Evolutionary conservation across 306 rosid species (phyloP).

Genomic region (Fragaria nilgerrensis): DNA sequence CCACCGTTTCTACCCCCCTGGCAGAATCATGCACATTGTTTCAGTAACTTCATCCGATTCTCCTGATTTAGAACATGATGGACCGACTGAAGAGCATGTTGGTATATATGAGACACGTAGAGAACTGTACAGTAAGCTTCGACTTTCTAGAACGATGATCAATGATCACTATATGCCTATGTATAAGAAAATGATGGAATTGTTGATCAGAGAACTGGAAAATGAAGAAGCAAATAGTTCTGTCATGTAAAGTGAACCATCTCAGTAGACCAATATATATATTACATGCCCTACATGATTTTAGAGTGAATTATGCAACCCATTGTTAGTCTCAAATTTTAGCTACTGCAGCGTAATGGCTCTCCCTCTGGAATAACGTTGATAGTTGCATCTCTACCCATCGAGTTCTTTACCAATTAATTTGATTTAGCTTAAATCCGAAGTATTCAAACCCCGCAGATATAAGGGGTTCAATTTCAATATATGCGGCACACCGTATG

Average conservation of each 20-base stretch:
- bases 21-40: conserved; percentile 87
- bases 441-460: not conserved
- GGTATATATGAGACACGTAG: conserved; percentile 78
- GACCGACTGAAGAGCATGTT: conserved; percentile 49
- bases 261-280: conserved; percentile 5
- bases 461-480: not conserved
- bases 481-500: not conserved
- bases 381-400: not conserved
- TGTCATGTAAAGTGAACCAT: conserved; percentile 29
- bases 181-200: conserved; percentile 97
- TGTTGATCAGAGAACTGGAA: conserved; percentile 70
- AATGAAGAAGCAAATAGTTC: conserved; percentile 34
- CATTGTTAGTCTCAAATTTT: not conserved
- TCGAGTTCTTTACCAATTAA: not conserved
- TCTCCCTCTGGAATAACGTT: not conserved
- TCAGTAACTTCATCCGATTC: conserved; percentile 42
- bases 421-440: not conserved
- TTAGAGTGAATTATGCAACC: not conserved
- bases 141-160: conserved; percentile 88
- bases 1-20: conserved; percentile 81
- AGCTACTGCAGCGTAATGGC: not conserved
- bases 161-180: conserved; percentile 98
- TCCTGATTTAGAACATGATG: conserved; percentile 38
- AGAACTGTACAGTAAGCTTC: conserved; percentile 84
- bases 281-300: not conserved